These are phyloP conservation scores for Suhomyces bribrorum DNA, from an alignment of 1,139 yeast species.

Conservation along the genomic window DNA sequence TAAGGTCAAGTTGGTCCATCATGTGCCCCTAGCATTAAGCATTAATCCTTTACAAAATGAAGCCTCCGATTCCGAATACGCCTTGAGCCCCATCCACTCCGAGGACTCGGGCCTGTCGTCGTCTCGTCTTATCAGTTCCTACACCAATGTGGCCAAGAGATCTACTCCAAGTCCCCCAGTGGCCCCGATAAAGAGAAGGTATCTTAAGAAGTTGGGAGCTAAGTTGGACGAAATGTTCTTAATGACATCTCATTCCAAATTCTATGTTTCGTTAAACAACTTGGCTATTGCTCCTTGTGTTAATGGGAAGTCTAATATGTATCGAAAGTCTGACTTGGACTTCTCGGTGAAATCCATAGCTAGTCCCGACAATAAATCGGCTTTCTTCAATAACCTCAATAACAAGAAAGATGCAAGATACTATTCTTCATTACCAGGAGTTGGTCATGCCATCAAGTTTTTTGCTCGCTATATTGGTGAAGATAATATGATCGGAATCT, in stretches of 20 bases:
- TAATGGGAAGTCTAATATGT: conserved; percentile 87
- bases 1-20: conserved; percentile 74
- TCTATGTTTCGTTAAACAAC: conserved; percentile 75
- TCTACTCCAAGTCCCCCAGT: conserved; percentile 2
- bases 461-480: conserved; percentile 87
- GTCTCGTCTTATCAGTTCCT: conserved; percentile 1
- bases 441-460: conserved; percentile 60
- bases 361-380: conserved; percentile 15
- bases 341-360: conserved; percentile 45
- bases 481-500: conserved; percentile 90
- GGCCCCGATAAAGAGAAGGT: conserved; percentile 11
- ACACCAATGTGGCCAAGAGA: neutral
- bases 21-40: conserved; percentile 68
- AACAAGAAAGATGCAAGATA: conserved; percentile 36
- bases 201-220: conserved; percentile 54
- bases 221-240: conserved; percentile 83
- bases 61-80: conserved; percentile 22
- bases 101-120: conserved; percentile 3
- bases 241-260: conserved; percentile 80
- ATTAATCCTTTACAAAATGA: conserved; percentile 9
- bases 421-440: conserved; percentile 29
- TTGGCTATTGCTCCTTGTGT: conserved; percentile 87
- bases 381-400: conserved; percentile 34
- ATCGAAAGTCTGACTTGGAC: conserved; percentile 70
- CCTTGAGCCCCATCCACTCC: conserved; percentile 19